Conservation (phyloP, 2,329 filamentous ascomycete species). For the Stachybotrys echinatus region DNA sequence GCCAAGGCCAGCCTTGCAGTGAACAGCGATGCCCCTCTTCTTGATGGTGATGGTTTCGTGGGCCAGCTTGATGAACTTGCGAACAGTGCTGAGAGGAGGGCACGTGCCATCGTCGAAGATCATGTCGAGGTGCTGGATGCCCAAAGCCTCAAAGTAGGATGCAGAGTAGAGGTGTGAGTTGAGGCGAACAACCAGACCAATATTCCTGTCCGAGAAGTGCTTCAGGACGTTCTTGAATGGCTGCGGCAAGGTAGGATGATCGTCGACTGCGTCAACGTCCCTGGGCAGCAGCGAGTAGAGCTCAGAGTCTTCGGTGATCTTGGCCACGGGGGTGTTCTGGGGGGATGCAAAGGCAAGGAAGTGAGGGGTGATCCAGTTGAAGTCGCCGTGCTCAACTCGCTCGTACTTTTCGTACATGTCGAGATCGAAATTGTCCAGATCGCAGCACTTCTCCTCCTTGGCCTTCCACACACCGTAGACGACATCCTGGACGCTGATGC, state of each 20-base stretch:
- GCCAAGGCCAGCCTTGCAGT: constrained; percentile 96
- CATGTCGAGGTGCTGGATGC: constrained; percentile 97
- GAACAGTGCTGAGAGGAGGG: constrained; percentile 80
- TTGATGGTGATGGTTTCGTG: constrained; percentile 90
- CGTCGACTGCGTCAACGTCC: constrained; percentile 66
- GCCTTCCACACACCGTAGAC: constrained; percentile 99
- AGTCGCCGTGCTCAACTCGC: constrained; percentile 95
- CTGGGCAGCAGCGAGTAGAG: constrained; percentile 70
- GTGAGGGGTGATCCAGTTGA: constrained; percentile 97
- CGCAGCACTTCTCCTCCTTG: constrained; percentile 90
- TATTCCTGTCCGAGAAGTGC: constrained; percentile 82
- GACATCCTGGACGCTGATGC: constrained; percentile 91
- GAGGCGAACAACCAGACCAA: constrained; percentile 88
- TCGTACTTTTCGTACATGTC: constrained; percentile 97
- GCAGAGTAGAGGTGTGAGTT: constrained; percentile 96
- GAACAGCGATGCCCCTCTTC: constrained; percentile 91
- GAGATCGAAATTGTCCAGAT: constrained; percentile 87
- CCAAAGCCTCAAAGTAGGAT: constrained; percentile 92
- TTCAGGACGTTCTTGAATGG: constrained; percentile 94
- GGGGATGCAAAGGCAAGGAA: constrained; percentile 97
- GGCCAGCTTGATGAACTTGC: constrained; percentile 89
- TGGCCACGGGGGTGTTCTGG: constrained; percentile 70
- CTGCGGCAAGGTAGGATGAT: constrained; percentile 64
- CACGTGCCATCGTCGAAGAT: constrained; percentile 99
- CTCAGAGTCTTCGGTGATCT: constrained; percentile 67